Percentiles rank a stretch among this genome's conserved stretches.
Conservation (phyloP, 768 basidiomycete species). For the Tulasnella sp. region DNA sequence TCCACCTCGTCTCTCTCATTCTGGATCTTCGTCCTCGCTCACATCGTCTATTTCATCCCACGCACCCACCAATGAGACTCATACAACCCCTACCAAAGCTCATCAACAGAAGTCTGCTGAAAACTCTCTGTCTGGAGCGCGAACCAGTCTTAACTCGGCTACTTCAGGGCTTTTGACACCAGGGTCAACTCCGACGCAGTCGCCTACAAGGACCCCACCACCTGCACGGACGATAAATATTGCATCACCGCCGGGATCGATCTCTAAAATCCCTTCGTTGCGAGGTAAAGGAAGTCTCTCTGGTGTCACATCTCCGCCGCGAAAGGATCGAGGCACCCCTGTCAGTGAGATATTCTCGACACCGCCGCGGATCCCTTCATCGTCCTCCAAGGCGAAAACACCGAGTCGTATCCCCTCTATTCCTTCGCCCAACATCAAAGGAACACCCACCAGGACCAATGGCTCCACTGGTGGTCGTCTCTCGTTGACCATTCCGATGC, state of each 20-base stretch:
- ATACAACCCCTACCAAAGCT: not conserved
- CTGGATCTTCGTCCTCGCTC: not conserved
- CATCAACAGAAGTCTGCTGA: not conserved
- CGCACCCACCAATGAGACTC: not conserved
- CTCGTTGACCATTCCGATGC: slow-evolving; percentile 2
- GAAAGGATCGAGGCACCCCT: not conserved
- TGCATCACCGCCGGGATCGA: slow-evolving; percentile 1
- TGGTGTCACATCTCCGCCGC: not conserved
- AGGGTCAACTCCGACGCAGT: slow-evolving; percentile 9
- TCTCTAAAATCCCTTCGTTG: slow-evolving; percentile 9
- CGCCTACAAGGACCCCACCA: slow-evolving; percentile 3
- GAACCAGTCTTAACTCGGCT: not conserved
- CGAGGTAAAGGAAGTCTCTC: not conserved
- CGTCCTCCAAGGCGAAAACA: not conserved
- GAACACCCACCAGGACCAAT: slow-evolving; percentile 20
- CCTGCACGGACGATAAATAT: slow-evolving; percentile 8
- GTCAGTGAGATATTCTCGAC: not conserved
- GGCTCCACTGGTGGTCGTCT: not conserved
- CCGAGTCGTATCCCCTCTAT: slow-evolving; percentile 5
- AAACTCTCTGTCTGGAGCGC: not conserved
- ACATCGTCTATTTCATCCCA: not conserved
- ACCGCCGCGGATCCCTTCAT: not conserved
- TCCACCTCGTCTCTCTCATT: not conserved
- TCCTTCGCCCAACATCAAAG: not conserved
- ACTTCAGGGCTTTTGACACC: slow-evolving; percentile 10